Conservation (phyloP, 352 stramenopile species). For the Phytopythium ostracodes region DNA sequence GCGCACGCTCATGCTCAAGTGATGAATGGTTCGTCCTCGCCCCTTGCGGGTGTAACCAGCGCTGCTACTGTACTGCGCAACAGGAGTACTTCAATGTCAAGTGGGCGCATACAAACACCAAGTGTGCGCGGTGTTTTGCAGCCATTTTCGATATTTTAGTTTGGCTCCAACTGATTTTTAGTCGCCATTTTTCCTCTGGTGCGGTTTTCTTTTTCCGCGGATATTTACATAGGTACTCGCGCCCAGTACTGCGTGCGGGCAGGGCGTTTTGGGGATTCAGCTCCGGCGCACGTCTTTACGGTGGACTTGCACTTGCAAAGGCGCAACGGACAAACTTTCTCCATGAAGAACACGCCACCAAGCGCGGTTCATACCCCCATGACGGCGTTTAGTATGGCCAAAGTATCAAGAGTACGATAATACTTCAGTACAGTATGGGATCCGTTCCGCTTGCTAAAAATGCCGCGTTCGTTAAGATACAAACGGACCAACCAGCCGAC, state of each 20-base stretch:
- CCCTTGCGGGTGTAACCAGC: too few species aligned
- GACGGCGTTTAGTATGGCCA: too few species aligned
- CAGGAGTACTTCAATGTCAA: not conserved
- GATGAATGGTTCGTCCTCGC: not conserved
- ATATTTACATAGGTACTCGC: not conserved
- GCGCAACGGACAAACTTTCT: not conserved
- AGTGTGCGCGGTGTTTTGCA: not conserved
- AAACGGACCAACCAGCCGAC: too few species aligned
- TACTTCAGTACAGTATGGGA: not conserved
- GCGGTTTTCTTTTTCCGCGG: not conserved
- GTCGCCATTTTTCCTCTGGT: not conserved
- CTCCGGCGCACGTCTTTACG: not conserved
- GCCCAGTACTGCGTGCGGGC: not conserved
- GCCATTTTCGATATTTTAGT: not conserved
- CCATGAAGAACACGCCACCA: not conserved
- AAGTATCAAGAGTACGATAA: too few species aligned
- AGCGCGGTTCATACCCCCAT: not conserved
- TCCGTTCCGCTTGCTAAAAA: not conserved
- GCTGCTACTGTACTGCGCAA: too few species aligned
- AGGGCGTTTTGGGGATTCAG: constrained; percentile 1
- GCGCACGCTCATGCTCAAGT: too few species aligned
- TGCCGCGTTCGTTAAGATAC: not conserved
- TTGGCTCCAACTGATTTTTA: not conserved
- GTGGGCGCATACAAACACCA: not conserved
- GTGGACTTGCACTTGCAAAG: not conserved